Percentiles rank a stretch among this genome's conserved stretches.
Evolutionary conservation across 192 early-diverging fungal genomes (phyloP).

Genomic region (Coemansia sp.): DNA sequence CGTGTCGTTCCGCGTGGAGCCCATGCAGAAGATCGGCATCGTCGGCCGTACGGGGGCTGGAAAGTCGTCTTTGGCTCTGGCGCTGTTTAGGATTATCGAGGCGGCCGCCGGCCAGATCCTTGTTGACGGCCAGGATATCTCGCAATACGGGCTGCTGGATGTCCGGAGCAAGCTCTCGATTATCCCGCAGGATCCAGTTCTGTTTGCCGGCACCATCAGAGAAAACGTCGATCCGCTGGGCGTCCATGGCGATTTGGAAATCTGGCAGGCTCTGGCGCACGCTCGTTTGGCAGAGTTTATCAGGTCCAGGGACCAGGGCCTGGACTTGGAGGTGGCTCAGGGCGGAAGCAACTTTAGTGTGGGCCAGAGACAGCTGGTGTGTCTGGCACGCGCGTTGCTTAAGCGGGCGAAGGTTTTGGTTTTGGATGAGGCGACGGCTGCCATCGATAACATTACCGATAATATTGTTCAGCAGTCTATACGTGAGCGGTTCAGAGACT

Average conservation of each 20-base stretch:
- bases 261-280: neutral
- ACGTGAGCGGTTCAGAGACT: conserved; percentile 50
- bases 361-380: conserved; percentile 76
- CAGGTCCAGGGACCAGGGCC: neutral
- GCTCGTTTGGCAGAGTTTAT: neutral
- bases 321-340: conserved; percentile 14
- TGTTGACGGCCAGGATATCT: neutral
- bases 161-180: conserved; percentile 3
- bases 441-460: conserved; percentile 49
- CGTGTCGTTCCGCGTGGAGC: conserved; percentile 3
- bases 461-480: conserved; percentile 58
- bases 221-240: neutral
- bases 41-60: neutral
- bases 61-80: conserved; percentile 1
- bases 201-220: neutral
- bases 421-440: conserved; percentile 71
- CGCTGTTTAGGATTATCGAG: neutral
- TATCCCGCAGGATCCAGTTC: neutral
- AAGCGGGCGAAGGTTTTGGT: conserved; percentile 65
- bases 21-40: neutral
- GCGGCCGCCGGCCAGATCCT: neutral
- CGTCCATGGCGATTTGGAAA: neutral
- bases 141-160: conserved; percentile 2
- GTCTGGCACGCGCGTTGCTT: conserved; percentile 75
- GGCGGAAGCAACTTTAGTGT: conserved; percentile 38